Percentiles rank a stretch among this genome's conserved stretches.
phyloP scores from a whole-genome alignment of 345 rosid genomes.

The Brassica nigra region DNA sequence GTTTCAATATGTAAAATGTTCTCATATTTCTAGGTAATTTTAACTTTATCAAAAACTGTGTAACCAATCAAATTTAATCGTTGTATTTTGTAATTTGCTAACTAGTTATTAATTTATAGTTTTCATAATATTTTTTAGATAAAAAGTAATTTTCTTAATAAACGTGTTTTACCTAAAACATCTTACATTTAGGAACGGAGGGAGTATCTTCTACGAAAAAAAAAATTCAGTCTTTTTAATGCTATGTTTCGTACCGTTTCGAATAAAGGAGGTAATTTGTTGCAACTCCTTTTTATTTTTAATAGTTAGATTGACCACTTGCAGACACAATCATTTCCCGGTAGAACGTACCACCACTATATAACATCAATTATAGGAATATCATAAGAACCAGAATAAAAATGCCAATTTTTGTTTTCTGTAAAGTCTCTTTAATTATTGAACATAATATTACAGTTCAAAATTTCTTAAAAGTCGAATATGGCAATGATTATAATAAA shows the following conservation, averaged over 20 bases:
- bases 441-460: conserved; percentile 13
- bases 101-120: too few relatives aligned
- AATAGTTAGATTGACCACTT: conserved; percentile 54
- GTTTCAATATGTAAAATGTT: too few relatives aligned
- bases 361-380: conserved; percentile 23
- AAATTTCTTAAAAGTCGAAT: conserved; percentile 29
- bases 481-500: conserved; percentile 35
- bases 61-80: too few relatives aligned
- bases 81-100: too few relatives aligned
- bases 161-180: too few relatives aligned
- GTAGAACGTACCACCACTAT: conserved; percentile 48
- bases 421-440: conserved; percentile 33
- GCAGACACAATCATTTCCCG: conserved; percentile 74
- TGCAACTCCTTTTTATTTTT: conserved; percentile 33
- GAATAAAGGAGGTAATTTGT: conserved; percentile 16
- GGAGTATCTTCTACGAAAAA: too few relatives aligned
- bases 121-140: too few relatives aligned
- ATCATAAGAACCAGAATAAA: conserved; percentile 23
- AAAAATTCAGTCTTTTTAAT: conserved; percentile 17
- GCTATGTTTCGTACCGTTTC: conserved; percentile 38
- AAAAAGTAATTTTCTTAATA: too few relatives aligned
- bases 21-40: too few relatives aligned
- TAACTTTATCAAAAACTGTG: too few relatives aligned
- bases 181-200: too few relatives aligned
- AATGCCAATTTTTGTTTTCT: neutral